Evolutionary conservation across 2,329 filamentous ascomycete genomes (phyloP).

Genomic region (Cytospora piceae): DNA sequence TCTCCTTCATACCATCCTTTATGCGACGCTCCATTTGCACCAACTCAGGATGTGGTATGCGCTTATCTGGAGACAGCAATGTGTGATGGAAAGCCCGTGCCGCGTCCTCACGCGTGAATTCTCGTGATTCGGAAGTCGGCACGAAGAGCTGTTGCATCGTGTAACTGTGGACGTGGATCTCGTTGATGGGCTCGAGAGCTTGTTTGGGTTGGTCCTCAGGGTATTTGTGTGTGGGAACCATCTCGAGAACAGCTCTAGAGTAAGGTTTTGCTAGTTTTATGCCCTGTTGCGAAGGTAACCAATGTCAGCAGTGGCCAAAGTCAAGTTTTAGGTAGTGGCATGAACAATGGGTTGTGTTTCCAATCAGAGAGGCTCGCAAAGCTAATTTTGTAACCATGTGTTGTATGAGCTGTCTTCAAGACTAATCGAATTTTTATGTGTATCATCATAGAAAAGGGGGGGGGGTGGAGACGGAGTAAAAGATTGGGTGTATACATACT

Average conservation of each 20-base stretch:
- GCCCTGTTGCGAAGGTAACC: conserved; percentile 54
- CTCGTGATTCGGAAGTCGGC: conserved; percentile 64
- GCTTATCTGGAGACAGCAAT: conserved; percentile 63
- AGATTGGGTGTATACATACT: conserved; percentile 60
- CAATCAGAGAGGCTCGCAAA: conserved; percentile 76
- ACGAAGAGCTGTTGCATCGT: conserved; percentile 68
- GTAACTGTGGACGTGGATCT: conserved; percentile 63
- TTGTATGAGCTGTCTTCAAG: conserved; percentile 80
- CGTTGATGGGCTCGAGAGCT: conserved; percentile 65
- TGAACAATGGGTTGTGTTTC: conserved; percentile 29
- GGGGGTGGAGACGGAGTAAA: neutral
- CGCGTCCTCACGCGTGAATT: conserved; percentile 67
- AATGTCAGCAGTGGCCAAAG: conserved; percentile 32
- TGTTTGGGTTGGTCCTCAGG: conserved; percentile 49
- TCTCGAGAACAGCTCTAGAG: conserved; percentile 71
- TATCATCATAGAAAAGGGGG: conserved; percentile 55
- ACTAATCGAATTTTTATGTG: conserved; percentile 94
- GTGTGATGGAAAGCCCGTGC: conserved; percentile 65
- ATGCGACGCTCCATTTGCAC: conserved; percentile 58
- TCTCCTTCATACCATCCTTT: conserved; percentile 41
- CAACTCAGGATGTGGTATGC: conserved; percentile 66
- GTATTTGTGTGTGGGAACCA: conserved; percentile 75
- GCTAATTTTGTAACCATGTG: conserved; percentile 82
- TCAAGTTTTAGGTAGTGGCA: conserved; percentile 27
- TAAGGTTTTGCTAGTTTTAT: conserved; percentile 80